Percentiles rank a stretch among this genome's conserved stretches.
phyloP scores from a whole-genome alignment of 208 protist species.

The Vickermania spadyakhi region DNA sequence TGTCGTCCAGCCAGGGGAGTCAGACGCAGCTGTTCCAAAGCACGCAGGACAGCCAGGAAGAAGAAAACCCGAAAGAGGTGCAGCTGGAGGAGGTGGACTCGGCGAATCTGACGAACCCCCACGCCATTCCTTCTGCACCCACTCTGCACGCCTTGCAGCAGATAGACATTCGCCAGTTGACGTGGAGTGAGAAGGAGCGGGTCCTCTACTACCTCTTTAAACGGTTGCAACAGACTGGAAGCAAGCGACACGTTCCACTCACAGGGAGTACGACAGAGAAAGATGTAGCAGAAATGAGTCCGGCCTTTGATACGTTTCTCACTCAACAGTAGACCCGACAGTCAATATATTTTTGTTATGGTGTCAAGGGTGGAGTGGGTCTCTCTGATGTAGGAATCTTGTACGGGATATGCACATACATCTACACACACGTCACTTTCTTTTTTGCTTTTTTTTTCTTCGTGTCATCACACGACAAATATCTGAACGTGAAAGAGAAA shows the following conservation, averaged over 20 bases:
- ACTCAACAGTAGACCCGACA: constrained; percentile 22
- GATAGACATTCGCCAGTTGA: constrained; percentile 67
- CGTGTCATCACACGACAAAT: too few species aligned
- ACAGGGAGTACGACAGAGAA: background rate
- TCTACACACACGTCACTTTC: too few species aligned
- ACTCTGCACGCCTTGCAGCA: constrained; percentile 41
- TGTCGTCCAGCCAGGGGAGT: constrained; percentile 1
- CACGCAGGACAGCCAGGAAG: background rate
- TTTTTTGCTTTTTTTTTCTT: too few species aligned
- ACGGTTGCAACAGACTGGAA: constrained; percentile 23
- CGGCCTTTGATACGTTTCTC: constrained; percentile 32
- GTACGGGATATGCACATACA: too few species aligned
- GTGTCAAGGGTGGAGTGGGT: too few species aligned
- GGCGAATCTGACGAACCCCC: background rate
- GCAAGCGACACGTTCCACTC: constrained; percentile 8
- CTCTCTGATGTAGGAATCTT: too few species aligned
- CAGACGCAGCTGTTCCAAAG: background rate
- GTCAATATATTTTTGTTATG: too few species aligned
- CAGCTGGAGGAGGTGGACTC: constrained; percentile 2
- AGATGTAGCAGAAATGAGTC: constrained; percentile 4
- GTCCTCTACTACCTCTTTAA: constrained; percentile 79
- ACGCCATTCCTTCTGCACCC: constrained; percentile 27
- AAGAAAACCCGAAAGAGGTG: background rate
- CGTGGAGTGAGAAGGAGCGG: constrained; percentile 86
- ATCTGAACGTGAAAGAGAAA: too few species aligned